Percentiles rank a stretch among this genome's conserved stretches.
Evolutionary conservation across 2,329 filamentous ascomycete species (phyloP).

Genomic region (Gaeumannomyces tritici): DNA sequence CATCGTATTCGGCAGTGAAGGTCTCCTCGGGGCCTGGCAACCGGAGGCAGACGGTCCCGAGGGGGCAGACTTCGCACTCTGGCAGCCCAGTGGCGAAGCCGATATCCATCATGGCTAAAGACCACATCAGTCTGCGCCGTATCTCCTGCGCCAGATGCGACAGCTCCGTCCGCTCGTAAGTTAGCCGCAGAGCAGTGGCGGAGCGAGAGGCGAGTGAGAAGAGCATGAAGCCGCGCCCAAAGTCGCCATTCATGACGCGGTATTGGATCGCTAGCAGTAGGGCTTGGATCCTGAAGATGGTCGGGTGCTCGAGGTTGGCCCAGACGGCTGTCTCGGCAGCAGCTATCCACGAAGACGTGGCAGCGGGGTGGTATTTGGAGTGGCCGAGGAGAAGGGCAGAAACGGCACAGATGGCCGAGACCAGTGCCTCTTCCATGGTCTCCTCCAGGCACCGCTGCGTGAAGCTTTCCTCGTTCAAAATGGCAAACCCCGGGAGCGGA

Average conservation of each 20-base stretch:
- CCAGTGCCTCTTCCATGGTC: neutral
- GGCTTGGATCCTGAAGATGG: neutral
- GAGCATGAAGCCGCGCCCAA: neutral
- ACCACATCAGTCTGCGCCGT: neutral
- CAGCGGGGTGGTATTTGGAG: neutral
- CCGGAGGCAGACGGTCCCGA: neutral
- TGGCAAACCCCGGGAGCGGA: neutral
- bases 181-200: neutral
- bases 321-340: neutral
- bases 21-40: neutral
- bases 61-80: neutral
- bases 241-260: constrained; percentile 23
- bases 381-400: neutral
- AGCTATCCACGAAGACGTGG: neutral
- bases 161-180: neutral
- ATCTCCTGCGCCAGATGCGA: neutral
- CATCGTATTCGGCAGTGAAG: neutral
- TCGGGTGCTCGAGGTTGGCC: neutral
- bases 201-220: neutral
- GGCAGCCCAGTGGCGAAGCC: neutral
- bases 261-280: constrained; percentile 40
- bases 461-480: neutral
- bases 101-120: neutral
- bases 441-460: neutral
- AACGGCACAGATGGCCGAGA: neutral